Conservation (phyloP, 2,329 filamentous ascomycete genomes). For the Madurella fahalii region DNA sequence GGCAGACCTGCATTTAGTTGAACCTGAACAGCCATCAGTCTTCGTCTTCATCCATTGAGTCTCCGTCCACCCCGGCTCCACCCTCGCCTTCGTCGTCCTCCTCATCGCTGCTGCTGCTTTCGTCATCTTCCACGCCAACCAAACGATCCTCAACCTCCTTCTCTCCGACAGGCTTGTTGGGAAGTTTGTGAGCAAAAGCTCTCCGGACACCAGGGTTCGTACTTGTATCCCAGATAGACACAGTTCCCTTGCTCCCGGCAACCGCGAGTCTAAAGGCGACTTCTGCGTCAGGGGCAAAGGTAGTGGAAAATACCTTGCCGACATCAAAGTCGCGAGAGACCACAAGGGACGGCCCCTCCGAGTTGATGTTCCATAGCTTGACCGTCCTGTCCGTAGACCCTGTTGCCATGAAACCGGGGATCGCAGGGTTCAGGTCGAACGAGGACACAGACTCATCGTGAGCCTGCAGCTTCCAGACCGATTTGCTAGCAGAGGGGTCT, state of each 20-base stretch:
- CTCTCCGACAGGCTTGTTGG: conserved; percentile 53
- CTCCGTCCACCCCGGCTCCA: conserved; percentile 36
- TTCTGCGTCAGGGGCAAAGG: conserved; percentile 84
- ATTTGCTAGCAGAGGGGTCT: conserved; percentile 70
- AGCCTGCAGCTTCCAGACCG: conserved; percentile 91
- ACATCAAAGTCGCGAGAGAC: conserved; percentile 89
- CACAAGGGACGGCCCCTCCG: conserved; percentile 81
- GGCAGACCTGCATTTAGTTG: background rate
- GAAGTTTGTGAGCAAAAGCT: conserved; percentile 72
- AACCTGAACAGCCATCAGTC: background rate
- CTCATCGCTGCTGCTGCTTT: conserved; percentile 62
- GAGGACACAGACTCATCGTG: conserved; percentile 89
- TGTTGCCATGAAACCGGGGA: conserved; percentile 90
- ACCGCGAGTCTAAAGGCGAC: conserved; percentile 91
- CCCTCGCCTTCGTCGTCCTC: conserved; percentile 44
- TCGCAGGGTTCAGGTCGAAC: conserved; percentile 85
- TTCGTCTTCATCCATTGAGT: conserved; percentile 33
- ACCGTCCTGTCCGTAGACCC: conserved; percentile 92
- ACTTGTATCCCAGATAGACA: conserved; percentile 94
- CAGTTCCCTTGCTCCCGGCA: conserved; percentile 85
- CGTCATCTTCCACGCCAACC: conserved; percentile 66
- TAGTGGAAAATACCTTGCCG: conserved; percentile 87
- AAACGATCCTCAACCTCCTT: conserved; percentile 70
- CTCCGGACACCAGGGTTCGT: conserved; percentile 85
- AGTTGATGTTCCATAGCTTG: conserved; percentile 90